A percentile compares a stretch with the other conserved stretches of the same genome.
phyloP scores from a whole-genome alignment of 768 basidiomycete genomes.

The Xerocomellus chrysenteron region DNA sequence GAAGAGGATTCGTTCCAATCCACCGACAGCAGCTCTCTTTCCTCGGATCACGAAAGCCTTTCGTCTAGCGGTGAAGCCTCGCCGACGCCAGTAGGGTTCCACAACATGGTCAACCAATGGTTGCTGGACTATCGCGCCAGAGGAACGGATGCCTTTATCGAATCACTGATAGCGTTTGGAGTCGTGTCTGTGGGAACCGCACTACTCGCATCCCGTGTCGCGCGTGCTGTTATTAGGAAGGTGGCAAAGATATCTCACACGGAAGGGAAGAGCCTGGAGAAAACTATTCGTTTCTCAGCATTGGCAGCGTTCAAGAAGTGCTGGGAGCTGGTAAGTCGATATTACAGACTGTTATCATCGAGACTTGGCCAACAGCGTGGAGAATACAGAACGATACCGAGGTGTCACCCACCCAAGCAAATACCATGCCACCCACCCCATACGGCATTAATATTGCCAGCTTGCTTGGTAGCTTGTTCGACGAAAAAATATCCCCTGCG shows the following conservation, averaged over 20 bases:
- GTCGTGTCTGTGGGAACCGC: constrained; percentile 8
- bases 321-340: constrained; percentile 19
- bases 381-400: constrained; percentile 15
- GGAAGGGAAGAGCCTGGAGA: constrained; percentile 14
- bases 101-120: constrained; percentile 18
- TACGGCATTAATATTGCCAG: constrained; percentile 31
- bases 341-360: not conserved
- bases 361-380: not conserved
- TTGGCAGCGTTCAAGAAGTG: constrained; percentile 14
- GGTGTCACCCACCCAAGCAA: not conserved
- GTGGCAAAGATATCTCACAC: constrained; percentile 4
- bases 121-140: constrained; percentile 20
- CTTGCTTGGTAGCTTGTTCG: constrained; percentile 34
- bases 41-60: constrained; percentile 13
- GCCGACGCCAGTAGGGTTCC: constrained; percentile 10
- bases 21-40: not conserved
- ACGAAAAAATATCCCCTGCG: constrained; percentile 18
- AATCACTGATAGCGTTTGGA: constrained; percentile 19
- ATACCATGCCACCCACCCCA: constrained; percentile 9
- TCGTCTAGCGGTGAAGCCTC: constrained; percentile 1
- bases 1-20: not conserved
- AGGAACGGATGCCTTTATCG: constrained; percentile 13
- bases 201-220: constrained; percentile 19
- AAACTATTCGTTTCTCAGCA: constrained; percentile 10
- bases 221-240: constrained; percentile 2